These are phyloP conservation scores for Suillus bovinus DNA, from an alignment of 768 basidiomycete genomes.

Conservation along the genomic window DNA sequence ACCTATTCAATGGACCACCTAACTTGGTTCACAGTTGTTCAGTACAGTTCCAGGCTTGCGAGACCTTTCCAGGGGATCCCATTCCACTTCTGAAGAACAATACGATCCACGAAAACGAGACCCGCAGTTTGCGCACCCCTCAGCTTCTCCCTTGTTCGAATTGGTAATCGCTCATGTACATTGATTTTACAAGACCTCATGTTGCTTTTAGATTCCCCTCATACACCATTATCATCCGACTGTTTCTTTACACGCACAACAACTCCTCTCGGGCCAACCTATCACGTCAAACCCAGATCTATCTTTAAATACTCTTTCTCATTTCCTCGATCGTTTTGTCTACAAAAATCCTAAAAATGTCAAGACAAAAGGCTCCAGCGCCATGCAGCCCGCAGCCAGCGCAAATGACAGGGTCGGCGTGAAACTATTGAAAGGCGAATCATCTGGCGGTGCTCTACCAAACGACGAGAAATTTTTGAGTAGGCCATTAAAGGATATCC, in stretches of 20 bases:
- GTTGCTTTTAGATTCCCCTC: slow-evolving; percentile 63
- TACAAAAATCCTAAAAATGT: slow-evolving; percentile 92
- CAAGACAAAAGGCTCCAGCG: slow-evolving; percentile 73
- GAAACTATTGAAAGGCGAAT: slow-evolving; percentile 67
- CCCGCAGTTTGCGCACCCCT: slow-evolving; percentile 82
- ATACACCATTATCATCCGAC: slow-evolving; percentile 90
- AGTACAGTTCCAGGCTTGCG: slow-evolving; percentile 47
- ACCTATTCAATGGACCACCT: not conserved
- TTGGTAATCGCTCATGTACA: slow-evolving; percentile 54
- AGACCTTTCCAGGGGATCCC: slow-evolving; percentile 41
- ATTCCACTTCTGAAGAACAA: slow-evolving; percentile 23
- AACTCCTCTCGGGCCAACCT: slow-evolving; percentile 71
- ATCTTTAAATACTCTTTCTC: slow-evolving; percentile 87
- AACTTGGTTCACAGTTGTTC: slow-evolving; percentile 45
- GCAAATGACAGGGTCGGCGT: slow-evolving; percentile 63
- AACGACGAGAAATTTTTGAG: slow-evolving; percentile 80
- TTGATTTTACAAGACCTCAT: not conserved
- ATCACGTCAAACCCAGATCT: slow-evolving; percentile 87
- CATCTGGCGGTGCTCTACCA: slow-evolving; percentile 48
- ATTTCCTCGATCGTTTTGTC: slow-evolving; percentile 96
- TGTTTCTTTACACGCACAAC: slow-evolving; percentile 80
- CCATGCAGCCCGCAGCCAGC: slow-evolving; percentile 92
- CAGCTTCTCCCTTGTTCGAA: slow-evolving; percentile 84
- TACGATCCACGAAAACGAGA: slow-evolving; percentile 94
- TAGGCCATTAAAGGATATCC: slow-evolving; percentile 67